Conservation (phyloP, 169 alveolate genomes). For the Cystoisospora suis region DNA sequence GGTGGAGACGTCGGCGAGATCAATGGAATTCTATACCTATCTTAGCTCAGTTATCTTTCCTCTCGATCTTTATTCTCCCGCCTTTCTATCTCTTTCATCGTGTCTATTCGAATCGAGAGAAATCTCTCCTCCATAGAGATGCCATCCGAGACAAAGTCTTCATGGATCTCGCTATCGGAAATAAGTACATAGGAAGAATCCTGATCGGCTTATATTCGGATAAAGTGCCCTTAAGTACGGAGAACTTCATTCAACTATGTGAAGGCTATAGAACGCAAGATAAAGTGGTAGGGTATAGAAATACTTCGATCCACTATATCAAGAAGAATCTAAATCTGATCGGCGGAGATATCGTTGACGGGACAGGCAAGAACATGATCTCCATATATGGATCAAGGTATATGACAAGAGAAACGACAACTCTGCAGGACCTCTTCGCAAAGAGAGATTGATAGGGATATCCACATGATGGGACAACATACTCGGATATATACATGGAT, state of each 20-base stretch:
- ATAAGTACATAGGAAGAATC: slow-evolving; percentile 57
- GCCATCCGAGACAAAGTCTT: slow-evolving; percentile 48
- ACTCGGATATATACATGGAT: too few relatives aligned
- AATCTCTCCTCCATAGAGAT: background rate
- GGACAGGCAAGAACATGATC: background rate
- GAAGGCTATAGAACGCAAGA: slow-evolving; percentile 60
- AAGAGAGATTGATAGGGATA: too few relatives aligned
- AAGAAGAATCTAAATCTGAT: slow-evolving; percentile 10
- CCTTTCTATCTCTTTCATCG: background rate
- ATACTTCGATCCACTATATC: slow-evolving; percentile 40
- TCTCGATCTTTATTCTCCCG: background rate
- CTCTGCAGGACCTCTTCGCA: too few relatives aligned
- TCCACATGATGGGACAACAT: too few relatives aligned
- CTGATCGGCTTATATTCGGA: slow-evolving; percentile 61
- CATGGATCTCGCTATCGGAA: slow-evolving; percentile 64
- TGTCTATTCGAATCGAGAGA: background rate
- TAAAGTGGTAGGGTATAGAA: slow-evolving; percentile 50
- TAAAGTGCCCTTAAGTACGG: slow-evolving; percentile 53
- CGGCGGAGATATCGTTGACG: slow-evolving; percentile 50
- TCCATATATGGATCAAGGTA: slow-evolving; percentile 5
- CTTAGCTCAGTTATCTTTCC: background rate
- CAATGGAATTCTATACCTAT: background rate
- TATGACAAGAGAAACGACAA: too few relatives aligned
- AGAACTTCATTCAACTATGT: slow-evolving; percentile 67
- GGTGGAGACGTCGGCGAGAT: background rate